Percentiles rank a stretch among this genome's conserved stretches.
Evolutionary conservation across 2,329 filamentous ascomycete genomes (phyloP).

Genomic region (Colletotrichum higginsianum): DNA sequence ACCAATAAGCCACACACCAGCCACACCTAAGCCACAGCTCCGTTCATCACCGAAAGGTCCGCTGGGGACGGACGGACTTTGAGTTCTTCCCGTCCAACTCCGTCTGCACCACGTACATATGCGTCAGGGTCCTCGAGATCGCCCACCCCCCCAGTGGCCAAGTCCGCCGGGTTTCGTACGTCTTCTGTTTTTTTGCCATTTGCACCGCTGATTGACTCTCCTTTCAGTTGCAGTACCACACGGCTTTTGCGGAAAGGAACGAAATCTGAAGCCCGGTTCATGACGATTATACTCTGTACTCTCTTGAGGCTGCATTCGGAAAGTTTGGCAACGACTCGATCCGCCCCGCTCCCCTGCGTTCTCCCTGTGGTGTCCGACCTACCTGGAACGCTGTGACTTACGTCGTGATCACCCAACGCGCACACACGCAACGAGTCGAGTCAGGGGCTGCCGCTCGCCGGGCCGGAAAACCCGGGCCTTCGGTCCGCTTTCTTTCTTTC

Average conservation of each 20-base stretch:
- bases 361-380: too few relatives aligned
- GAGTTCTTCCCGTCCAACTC: neutral
- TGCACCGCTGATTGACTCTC: neutral
- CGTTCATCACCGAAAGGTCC: neutral
- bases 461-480: neutral
- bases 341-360: neutral
- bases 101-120: constrained; percentile 21
- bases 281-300: neutral
- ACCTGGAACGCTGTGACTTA: neutral
- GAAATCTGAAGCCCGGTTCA: constrained; percentile 25
- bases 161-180: constrained; percentile 30
- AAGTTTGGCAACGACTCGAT: neutral
- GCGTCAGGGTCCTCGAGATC: constrained; percentile 21
- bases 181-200: constrained; percentile 6
- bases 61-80: constrained; percentile 11
- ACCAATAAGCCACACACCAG: neutral
- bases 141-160: constrained; percentile 5
- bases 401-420: constrained; percentile 1
- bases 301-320: neutral
- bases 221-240: neutral
- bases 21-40: neutral
- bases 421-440: neutral
- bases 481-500: constrained; percentile 11
- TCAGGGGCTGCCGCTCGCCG: constrained; percentile 8
- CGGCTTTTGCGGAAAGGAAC: neutral